A percentile compares a stretch with the other conserved stretches of the same genome.
These are phyloP conservation scores for Citeromyces matritensis DNA, from an alignment of 805 yeast genomes.

Conservation along the genomic window DNA sequence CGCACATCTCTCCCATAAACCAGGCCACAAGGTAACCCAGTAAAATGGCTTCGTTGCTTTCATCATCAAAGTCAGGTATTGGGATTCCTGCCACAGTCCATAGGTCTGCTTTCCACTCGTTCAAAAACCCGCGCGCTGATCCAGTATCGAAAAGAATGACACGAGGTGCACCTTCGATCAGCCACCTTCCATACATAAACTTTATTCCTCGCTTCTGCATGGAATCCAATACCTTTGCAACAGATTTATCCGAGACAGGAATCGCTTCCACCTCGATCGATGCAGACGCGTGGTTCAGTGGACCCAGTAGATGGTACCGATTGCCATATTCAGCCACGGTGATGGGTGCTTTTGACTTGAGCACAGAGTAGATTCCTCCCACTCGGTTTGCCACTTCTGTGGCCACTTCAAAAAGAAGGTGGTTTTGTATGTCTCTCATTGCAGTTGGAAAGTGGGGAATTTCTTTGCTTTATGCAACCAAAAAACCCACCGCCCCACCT, in stretches of 20 bases:
- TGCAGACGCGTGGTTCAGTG: conserved; percentile 59
- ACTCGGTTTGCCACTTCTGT: conserved; percentile 97
- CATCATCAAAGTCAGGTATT: conserved; percentile 76
- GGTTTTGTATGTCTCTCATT: conserved; percentile 84
- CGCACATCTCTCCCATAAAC: conserved; percentile 92
- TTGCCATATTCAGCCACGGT: conserved; percentile 88
- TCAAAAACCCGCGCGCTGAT: conserved; percentile 52
- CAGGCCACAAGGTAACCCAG: conserved; percentile 91
- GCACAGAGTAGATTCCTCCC: conserved; percentile 94
- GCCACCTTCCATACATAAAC: conserved; percentile 88
- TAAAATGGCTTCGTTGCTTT: conserved; percentile 84
- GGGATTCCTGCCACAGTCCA: conserved; percentile 92
- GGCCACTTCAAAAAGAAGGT: conserved; percentile 82
- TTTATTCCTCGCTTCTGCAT: conserved; percentile 75
- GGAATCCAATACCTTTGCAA: conserved; percentile 52
- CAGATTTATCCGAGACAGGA: conserved; percentile 24
- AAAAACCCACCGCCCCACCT: no score
- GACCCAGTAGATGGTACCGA: conserved; percentile 79
- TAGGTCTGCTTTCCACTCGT: conserved; percentile 89
- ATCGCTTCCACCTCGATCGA: conserved; percentile 74
- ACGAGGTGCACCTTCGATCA: conserved; percentile 94
- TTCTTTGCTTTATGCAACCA: no score
- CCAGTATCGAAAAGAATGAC: conserved; percentile 79
- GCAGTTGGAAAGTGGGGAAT: no score
- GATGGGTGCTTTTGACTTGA: conserved; percentile 92